Percentiles rank a stretch among this genome's conserved stretches.
Evolutionary conservation across 164 flowering plant species (phyloP).

Genomic region (Cinnamomum micranthum): DNA sequence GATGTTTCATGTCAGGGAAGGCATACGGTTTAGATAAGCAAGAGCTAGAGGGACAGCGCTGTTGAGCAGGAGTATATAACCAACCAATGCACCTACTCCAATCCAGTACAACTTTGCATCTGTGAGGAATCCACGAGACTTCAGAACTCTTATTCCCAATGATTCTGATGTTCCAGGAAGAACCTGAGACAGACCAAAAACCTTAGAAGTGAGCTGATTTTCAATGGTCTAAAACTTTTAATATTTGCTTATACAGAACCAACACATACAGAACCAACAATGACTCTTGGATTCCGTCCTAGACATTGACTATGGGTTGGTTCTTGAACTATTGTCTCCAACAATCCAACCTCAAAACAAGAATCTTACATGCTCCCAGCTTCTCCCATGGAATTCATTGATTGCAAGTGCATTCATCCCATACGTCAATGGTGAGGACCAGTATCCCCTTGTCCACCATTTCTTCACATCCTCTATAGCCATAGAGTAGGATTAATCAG

Average conservation of each 20-base stretch:
- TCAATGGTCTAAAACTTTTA: not conserved
- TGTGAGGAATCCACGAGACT: conserved; percentile 21
- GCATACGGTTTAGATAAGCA: conserved; percentile 24
- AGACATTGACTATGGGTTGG: not conserved
- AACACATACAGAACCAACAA: too few species aligned
- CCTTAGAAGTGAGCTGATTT: not conserved
- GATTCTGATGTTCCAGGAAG: conserved; percentile 7
- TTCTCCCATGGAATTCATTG: conserved; percentile 74
- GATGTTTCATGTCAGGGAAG: not conserved
- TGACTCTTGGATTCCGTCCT: not conserved
- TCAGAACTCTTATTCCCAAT: conserved; percentile 24
- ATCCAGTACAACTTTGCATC: conserved; percentile 37
- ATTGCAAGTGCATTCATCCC: conserved; percentile 57
- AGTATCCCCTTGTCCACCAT: conserved; percentile 90
- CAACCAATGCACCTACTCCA: conserved; percentile 29
- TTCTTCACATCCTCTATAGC: conserved; percentile 5
- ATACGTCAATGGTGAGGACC: conserved; percentile 74
- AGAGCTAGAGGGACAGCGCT: conserved; percentile 23
- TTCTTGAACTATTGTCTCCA: not conserved
- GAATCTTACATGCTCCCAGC: conserved; percentile 41
- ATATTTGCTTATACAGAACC: too few species aligned
- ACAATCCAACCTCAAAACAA: not conserved
- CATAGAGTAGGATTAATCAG: not conserved
- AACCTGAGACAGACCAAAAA: conserved; percentile 3
- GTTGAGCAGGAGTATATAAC: conserved; percentile 27